Base-by-base conservation (phyloP, 73 alveolate genomes). In the Paramecium caudatum region DNA sequence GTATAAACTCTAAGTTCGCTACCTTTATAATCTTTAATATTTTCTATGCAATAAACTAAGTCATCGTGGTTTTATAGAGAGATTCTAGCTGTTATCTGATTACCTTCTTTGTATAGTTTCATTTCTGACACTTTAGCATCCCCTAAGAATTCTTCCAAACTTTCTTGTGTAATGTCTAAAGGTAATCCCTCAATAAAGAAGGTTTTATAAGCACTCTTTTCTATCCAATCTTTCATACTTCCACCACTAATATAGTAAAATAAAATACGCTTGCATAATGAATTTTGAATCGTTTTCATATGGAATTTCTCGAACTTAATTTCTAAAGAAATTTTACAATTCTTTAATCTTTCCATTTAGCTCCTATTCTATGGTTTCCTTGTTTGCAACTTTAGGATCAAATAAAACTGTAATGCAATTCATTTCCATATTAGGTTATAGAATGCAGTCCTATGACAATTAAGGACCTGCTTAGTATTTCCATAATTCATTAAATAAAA, bases 401-500 rank as follows among this genome's bases (percentile, higher is more conserved):
- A 21, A 74, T 4, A 41, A 17, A 0, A 74, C 68, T 41, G 43
- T 36, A 17, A 74, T 74, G 19, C 43, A 37, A 41, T 74, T 74
- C 88, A 74, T 39, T 15, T 74, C 88, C 8, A 74, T 41, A 39
- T 74, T 74, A 21, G 88, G 88, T 41, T 74, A 32, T 39, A 74
- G 19, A 27, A 74, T 74, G 15, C 88, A 74, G 19, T 74, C 88
- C 47, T 74, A 45, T 34, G 62, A 45, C 32, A 74, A 36, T 39
- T 74, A 27, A 5, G 88, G 88, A n/a, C 88, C 88, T 45, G 17
- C 36, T 74, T 74, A n/a, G 19, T 36, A 13, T 74, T 74, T 74
- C 88, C 88, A 74, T 74, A 74, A 39, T 45, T 74, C 88, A 74
- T 74, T 74, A 17, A 74, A 74, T 12, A 74, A 45, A 36, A 45